A percentile compares a stretch with the other conserved stretches of the same genome.
Conservation (phyloP, 2,329 filamentous ascomycete species). For the Akanthomyces muscarius region DNA sequence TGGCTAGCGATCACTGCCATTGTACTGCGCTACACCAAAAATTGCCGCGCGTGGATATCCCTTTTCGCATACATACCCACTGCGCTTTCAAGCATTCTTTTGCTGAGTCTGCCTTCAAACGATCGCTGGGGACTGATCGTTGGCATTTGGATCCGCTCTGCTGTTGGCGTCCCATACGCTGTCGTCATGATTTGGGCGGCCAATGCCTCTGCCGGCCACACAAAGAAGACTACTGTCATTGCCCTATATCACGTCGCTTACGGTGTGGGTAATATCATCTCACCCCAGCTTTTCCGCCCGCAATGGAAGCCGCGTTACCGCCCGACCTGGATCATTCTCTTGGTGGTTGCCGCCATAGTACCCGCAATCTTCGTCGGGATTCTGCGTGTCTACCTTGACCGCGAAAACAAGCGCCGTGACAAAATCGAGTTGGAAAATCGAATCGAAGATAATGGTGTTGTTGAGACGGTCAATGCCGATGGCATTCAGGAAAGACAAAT, state of each 20-base stretch:
- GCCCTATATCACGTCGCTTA: constrained; percentile 36
- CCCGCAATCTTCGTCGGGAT: constrained; percentile 17
- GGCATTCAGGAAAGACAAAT: constrained; percentile 10
- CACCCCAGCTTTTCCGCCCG: constrained; percentile 30
- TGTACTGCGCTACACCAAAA: constrained; percentile 11
- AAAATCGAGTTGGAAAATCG: constrained; percentile 9
- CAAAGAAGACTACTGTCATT: constrained; percentile 40
- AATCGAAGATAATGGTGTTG: constrained; percentile 10
- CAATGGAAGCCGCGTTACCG: constrained; percentile 21
- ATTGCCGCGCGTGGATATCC: constrained; percentile 20
- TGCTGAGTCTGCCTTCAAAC: constrained; percentile 16
- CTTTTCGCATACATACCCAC: constrained; percentile 18
- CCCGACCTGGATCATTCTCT: constrained; percentile 23
- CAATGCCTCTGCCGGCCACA: constrained; percentile 31
- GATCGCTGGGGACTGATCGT: constrained; percentile 21
- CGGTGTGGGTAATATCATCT: constrained; percentile 34
- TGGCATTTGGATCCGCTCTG: constrained; percentile 19
- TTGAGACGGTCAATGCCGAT: constrained; percentile 16
- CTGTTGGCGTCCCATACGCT: constrained; percentile 21
- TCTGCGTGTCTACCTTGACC: constrained; percentile 16
- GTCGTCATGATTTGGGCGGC: constrained; percentile 23
- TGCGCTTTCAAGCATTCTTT: constrained; percentile 18
- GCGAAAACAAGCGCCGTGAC: constrained; percentile 19
- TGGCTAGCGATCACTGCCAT: constrained; percentile 15
- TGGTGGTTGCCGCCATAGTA: constrained; percentile 19